Evolutionary conservation across 1,284 basidiomycete species (phyloP).

Genomic region (Erythrobasidium hasegawianum): DNA sequence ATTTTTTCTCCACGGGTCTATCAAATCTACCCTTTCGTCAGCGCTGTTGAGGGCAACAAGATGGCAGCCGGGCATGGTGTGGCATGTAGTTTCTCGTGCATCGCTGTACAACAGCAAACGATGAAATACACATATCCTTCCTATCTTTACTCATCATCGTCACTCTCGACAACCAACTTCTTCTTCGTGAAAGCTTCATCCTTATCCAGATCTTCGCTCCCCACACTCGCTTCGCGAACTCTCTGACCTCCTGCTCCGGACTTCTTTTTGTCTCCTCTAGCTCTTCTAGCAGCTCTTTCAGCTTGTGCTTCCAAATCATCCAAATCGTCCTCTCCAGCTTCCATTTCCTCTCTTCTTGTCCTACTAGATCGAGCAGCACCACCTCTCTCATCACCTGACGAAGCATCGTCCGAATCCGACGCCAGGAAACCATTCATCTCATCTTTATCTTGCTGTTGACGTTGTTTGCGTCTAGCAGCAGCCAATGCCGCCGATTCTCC

Average conservation of each 20-base stretch:
- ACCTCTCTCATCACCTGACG: conserved; percentile 47
- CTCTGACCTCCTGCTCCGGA: conserved; percentile 27
- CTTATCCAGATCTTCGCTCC: conserved; percentile 39
- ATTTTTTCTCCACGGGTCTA: no score
- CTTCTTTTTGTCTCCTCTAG: conserved; percentile 36
- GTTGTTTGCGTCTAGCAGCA: conserved; percentile 9
- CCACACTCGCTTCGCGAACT: conserved; percentile 16
- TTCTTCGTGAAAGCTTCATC: conserved; percentile 27
- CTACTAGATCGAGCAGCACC: conserved; percentile 42
- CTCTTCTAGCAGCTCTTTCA: conserved; percentile 43
- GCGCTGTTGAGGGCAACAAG: no score
- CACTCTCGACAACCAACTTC: conserved; percentile 28
- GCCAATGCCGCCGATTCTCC: conserved; percentile 25
- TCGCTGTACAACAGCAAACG: no score
- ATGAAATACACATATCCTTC: no score
- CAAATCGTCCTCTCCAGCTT: conserved; percentile 46
- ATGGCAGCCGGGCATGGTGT: no score
- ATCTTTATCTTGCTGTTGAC: conserved; percentile 32
- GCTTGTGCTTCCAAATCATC: conserved; percentile 46
- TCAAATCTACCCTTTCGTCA: no score
- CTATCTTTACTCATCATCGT: conserved; percentile 27
- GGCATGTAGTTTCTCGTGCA: no score
- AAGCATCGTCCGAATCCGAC: conserved; percentile 36
- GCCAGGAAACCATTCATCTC: conserved; percentile 34
- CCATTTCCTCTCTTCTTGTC: conserved; percentile 38